phyloP scores from a whole-genome alignment of 495 filamentous ascomycete species.

The Penicillium desertorum region DNA sequence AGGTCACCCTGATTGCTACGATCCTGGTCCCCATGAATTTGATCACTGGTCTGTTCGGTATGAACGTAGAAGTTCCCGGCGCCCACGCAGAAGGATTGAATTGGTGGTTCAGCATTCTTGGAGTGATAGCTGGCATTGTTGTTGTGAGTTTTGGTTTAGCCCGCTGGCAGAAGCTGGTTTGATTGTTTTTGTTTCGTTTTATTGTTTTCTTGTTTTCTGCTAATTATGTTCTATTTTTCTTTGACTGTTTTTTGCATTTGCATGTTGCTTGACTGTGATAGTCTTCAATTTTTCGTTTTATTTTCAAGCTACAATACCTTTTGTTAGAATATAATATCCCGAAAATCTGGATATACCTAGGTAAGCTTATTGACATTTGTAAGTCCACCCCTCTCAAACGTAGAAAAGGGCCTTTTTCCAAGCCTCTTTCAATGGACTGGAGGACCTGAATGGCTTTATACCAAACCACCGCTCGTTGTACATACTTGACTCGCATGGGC shows the following conservation, averaged over 20 bases:
- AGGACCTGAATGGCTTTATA: too few relatives aligned
- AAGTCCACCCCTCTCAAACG: too few relatives aligned
- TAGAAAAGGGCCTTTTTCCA: too few relatives aligned
- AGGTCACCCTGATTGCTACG: slow-evolving; percentile 92
- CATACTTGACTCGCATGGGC: too few relatives aligned
- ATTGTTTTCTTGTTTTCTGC: background rate
- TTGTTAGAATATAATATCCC: background rate
- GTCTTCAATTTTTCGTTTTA: background rate
- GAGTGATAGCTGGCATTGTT: slow-evolving; percentile 61
- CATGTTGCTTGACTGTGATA: background rate
- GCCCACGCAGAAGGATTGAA: slow-evolving; percentile 49
- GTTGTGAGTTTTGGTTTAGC: slow-evolving; percentile 51
- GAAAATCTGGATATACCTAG: background rate
- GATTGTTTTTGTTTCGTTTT: slow-evolving; percentile 9
- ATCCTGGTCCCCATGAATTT: slow-evolving; percentile 96
- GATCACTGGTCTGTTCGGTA: slow-evolving; percentile 92
- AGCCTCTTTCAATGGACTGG: too few relatives aligned
- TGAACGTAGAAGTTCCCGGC: slow-evolving; percentile 90
- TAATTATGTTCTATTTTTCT: background rate
- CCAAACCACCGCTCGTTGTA: too few relatives aligned
- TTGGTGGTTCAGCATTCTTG: slow-evolving; percentile 83
- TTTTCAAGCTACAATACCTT: background rate
- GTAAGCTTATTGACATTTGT: too few relatives aligned
- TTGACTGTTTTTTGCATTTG: background rate
- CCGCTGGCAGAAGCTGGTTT: slow-evolving; percentile 47